A percentile compares a stretch with the other conserved stretches of the same genome.
Evolutionary conservation across 805 yeast species (phyloP).

Genomic region (Ogataea kodamae): DNA sequence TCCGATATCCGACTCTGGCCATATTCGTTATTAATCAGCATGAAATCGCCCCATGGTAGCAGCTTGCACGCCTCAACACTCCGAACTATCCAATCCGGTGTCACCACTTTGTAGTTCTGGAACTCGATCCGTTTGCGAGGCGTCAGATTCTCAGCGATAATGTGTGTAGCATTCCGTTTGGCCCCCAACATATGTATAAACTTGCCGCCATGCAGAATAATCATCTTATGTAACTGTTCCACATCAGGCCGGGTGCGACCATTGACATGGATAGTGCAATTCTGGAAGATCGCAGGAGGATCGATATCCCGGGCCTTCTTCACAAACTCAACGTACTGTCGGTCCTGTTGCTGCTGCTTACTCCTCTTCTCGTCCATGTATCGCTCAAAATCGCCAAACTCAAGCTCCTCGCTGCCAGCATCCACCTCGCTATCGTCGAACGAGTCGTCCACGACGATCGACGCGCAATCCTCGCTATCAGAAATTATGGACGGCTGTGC

Average conservation of each 20-base stretch:
- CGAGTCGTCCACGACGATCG: slow-evolving; percentile 2
- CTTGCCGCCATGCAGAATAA: slow-evolving; percentile 76
- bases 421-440: slow-evolving; percentile 9
- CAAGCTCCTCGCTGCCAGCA: slow-evolving; percentile 37
- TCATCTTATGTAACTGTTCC: slow-evolving; percentile 62
- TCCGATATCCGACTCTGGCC: slow-evolving; percentile 48
- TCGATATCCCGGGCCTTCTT: slow-evolving; percentile 31
- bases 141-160: slow-evolving; percentile 75
- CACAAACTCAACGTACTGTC: slow-evolving; percentile 48
- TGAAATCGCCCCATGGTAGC: slow-evolving; percentile 70
- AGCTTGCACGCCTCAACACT: slow-evolving; percentile 46
- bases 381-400: slow-evolving; percentile 64
- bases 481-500: slow-evolving; percentile 13
- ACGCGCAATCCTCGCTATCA: too few relatives aligned
- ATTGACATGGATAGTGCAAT: slow-evolving; percentile 73
- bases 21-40: slow-evolving; percentile 47
- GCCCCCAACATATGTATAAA: slow-evolving; percentile 65
- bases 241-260: slow-evolving; percentile 88
- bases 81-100: slow-evolving; percentile 78
- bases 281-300: slow-evolving; percentile 49
- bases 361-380: slow-evolving; percentile 59
- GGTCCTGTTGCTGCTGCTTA: slow-evolving; percentile 61
- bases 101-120: slow-evolving; percentile 67
- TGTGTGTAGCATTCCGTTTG: slow-evolving; percentile 78
- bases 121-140: slow-evolving; percentile 69